phyloP scores from a whole-genome alignment of 768 basidiomycete genomes.

The Russula lepida region DNA sequence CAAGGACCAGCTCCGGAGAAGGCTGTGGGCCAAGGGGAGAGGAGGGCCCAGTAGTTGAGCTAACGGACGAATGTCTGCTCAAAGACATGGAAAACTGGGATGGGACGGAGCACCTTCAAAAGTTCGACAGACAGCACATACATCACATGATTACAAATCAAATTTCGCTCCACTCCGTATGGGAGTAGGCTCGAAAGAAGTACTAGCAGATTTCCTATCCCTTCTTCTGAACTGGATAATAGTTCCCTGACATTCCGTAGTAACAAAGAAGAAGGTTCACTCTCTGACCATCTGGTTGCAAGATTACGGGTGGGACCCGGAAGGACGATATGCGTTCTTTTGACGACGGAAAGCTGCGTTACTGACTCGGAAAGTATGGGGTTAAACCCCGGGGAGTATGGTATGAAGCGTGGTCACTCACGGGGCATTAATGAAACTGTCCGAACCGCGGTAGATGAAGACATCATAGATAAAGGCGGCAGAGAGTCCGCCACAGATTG shows the following conservation, averaged over 20 bases:
- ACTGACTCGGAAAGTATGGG: not conserved
- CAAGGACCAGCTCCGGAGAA: constrained; percentile 50
- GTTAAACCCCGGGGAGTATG: not conserved
- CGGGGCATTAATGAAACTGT: constrained; percentile 48
- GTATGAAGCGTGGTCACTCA: constrained; percentile 25
- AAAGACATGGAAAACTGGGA: constrained; percentile 1
- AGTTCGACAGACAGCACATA: too few relatives aligned
- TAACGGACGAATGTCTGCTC: constrained; percentile 10
- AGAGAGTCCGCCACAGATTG: constrained; percentile 48
- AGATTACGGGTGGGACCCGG: not conserved
- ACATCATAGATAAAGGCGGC: constrained; percentile 52
- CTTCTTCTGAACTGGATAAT: not conserved
- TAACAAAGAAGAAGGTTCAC: not conserved
- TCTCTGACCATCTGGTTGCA: not conserved
- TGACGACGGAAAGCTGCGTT: not conserved
- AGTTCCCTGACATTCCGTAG: not conserved
- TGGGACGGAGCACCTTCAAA: not conserved
- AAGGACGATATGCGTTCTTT: not conserved
- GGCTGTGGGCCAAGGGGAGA: constrained; percentile 4
- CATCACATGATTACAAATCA: constrained; percentile 10
- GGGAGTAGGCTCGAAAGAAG: not conserved
- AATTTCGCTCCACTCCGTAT: not conserved
- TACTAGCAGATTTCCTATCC: not conserved
- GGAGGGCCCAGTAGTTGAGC: constrained; percentile 1
- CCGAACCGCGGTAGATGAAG: constrained; percentile 47